A percentile compares a stretch with the other conserved stretches of the same genome.
These are phyloP conservation scores for Paraphaeosphaeria sporulosa DNA, from an alignment of 2,329 filamentous ascomycete genomes.

Conservation along the genomic window DNA sequence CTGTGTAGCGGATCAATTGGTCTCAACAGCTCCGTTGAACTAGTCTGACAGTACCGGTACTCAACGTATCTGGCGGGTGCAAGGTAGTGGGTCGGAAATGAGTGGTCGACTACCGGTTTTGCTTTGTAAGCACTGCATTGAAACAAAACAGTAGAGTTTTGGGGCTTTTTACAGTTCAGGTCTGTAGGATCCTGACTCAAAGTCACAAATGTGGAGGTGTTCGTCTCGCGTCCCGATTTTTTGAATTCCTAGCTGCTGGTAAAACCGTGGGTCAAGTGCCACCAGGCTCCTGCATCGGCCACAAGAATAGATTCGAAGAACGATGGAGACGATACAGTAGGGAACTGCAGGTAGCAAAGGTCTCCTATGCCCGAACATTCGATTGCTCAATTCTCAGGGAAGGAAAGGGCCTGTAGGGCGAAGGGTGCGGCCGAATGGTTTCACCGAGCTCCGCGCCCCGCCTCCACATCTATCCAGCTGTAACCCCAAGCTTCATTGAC, in stretches of 20 bases:
- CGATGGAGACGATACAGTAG: not conserved
- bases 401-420: conserved; percentile 1
- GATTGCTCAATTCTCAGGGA: not conserved
- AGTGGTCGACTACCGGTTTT: no score
- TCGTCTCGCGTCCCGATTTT: not conserved
- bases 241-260: not conserved
- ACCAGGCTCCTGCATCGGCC: not conserved
- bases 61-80: no score
- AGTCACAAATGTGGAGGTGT: not conserved
- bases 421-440: conserved; percentile 5
- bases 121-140: no score
- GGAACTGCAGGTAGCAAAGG: not conserved
- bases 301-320: no score
- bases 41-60: no score
- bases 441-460: conserved; percentile 8
- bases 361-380: not conserved
- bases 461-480: conserved; percentile 8
- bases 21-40: no score
- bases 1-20: no score
- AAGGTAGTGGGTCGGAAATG: no score
- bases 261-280: not conserved
- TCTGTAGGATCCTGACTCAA: not conserved
- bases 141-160: no score
- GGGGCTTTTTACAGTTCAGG: not conserved
- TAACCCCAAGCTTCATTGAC: not conserved